Evolutionary conservation across 2,329 filamentous ascomycete genomes (phyloP).

Genomic region (Colletotrichum sp.): DNA sequence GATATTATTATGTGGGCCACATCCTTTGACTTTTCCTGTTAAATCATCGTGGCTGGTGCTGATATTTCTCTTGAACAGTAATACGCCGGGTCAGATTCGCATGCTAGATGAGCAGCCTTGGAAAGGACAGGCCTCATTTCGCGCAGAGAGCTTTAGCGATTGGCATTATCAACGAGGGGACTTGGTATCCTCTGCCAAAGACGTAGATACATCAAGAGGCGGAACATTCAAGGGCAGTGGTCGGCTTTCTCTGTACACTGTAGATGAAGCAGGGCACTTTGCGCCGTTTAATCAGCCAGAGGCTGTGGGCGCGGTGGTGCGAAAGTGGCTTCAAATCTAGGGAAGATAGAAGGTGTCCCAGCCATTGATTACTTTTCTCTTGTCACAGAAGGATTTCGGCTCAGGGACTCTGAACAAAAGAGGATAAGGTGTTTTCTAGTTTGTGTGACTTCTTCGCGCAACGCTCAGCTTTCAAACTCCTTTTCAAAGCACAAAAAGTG

Average conservation of each 20-base stretch:
- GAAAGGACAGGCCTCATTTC: background rate
- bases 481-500: no score
- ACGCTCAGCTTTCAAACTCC: no score
- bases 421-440: no score
- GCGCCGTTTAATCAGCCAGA: background rate
- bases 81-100: background rate
- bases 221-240: background rate
- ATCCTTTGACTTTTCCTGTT: background rate
- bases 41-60: background rate
- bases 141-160: background rate
- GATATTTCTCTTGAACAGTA: background rate
- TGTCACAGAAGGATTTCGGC: no score
- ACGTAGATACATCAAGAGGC: background rate
- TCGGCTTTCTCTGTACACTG: background rate
- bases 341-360: fast-evolving
- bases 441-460: no score
- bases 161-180: background rate
- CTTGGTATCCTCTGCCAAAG: background rate
- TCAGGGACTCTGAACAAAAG: no score
- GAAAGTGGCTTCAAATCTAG: fast-evolving
- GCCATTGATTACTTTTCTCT: background rate
- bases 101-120: background rate
- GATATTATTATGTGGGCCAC: background rate
- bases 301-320: background rate
- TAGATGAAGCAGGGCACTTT: background rate